These are phyloP conservation scores for Sclerotinia borealis DNA, from an alignment of 2,329 filamentous ascomycete genomes.

Conservation along the genomic window DNA sequence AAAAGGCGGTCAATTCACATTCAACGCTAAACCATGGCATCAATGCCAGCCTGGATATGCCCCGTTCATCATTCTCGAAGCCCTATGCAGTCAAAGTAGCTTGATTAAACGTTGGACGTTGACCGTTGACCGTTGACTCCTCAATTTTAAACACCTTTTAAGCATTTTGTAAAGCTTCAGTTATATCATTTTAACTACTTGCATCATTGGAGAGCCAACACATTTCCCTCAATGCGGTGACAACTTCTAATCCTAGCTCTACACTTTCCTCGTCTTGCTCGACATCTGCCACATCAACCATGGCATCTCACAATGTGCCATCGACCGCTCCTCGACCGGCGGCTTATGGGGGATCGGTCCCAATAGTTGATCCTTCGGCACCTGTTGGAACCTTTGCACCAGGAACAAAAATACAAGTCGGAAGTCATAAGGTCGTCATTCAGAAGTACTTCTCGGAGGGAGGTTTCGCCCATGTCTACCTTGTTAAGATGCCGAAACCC, in stretches of 20 bases:
- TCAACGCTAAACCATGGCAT: constrained; percentile 5
- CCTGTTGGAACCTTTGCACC: constrained; percentile 85
- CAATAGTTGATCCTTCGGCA: constrained; percentile 38
- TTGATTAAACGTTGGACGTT: constrained; percentile 2
- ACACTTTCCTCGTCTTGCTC: constrained; percentile 16
- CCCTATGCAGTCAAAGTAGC: constrained; percentile 1
- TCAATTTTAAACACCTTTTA: not conserved
- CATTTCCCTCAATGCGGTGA: constrained; percentile 30
- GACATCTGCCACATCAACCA: constrained; percentile 27
- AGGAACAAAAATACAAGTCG: constrained; percentile 95
- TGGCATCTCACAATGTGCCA: constrained; percentile 39
- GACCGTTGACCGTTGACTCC: not conserved
- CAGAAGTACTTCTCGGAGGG: constrained; percentile 98
- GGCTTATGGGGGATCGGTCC: constrained; percentile 40
- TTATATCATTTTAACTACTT: not conserved
- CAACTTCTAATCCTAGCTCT: constrained; percentile 14
- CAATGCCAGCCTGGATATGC: constrained; percentile 11
- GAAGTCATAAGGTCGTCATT: constrained; percentile 85
- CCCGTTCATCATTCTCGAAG: constrained; percentile 4
- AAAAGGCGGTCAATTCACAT: not conserved
- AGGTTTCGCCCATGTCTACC: constrained; percentile 96
- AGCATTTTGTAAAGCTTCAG: not conserved
- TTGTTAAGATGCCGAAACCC: constrained; percentile 72
- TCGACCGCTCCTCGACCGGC: constrained; percentile 37
- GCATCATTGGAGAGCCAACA: not conserved